phyloP scores from a whole-genome alignment of 2,329 filamentous ascomycete genomes.

The Colletotrichum lindemuthianum region DNA sequence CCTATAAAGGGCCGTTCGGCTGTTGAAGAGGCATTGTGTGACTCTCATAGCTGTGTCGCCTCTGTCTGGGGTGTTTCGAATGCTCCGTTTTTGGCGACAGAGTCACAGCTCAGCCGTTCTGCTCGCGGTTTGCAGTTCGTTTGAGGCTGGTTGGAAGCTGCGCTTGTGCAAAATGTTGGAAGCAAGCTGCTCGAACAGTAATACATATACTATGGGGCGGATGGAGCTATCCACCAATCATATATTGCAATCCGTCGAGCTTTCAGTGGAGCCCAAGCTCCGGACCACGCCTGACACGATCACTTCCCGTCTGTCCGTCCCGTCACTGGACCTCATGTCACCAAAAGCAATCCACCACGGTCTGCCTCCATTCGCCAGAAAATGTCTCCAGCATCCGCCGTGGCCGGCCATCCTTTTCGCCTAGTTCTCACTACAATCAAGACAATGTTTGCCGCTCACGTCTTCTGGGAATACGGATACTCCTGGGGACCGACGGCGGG shows the following conservation, averaged over 20 bases:
- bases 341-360: too few relatives aligned
- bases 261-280: slow-evolving; percentile 32
- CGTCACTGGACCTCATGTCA: too few relatives aligned
- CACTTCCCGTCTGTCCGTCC: slow-evolving; percentile 1
- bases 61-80: background rate
- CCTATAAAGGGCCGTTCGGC: slow-evolving; percentile 56
- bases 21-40: slow-evolving; percentile 52
- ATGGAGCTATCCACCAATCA: slow-evolving; percentile 29
- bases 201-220: slow-evolving; percentile 1
- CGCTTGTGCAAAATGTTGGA: background rate
- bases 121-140: slow-evolving; percentile 1
- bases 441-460: slow-evolving; percentile 58
- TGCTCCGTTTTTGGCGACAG: background rate
- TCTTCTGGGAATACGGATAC: slow-evolving; percentile 70
- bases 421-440: slow-evolving; percentile 57
- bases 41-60: slow-evolving; percentile 48
- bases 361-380: background rate
- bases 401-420: slow-evolving; percentile 44
- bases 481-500: slow-evolving; percentile 68
- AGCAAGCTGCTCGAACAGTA: background rate
- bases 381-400: background rate
- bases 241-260: slow-evolving; percentile 18
- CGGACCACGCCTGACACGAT: slow-evolving; percentile 3
- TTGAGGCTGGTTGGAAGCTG: background rate
- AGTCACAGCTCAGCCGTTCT: background rate